phyloP scores from a whole-genome alignment of 2,329 filamentous ascomycete species.

The Penicillium sumatraense region DNA sequence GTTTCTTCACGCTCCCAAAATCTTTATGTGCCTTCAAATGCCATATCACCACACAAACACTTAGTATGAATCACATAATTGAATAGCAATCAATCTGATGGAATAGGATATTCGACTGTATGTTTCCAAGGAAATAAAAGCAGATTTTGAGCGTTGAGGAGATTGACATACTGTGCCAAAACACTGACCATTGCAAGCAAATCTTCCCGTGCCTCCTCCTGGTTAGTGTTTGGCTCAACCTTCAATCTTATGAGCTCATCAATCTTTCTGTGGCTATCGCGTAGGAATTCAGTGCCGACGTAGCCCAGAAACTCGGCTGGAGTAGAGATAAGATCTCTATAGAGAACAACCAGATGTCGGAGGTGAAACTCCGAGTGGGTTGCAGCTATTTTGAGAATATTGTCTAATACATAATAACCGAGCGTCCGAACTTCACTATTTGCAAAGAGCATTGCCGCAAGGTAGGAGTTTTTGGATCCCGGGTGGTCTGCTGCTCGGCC shows the following conservation, averaged over 20 bases:
- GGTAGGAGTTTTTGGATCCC: conserved; percentile 16
- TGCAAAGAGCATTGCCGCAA: conserved; percentile 16
- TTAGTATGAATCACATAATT: neutral
- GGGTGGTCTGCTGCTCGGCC: conserved; percentile 3
- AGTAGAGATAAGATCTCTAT: conserved; percentile 6
- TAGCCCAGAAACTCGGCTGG: conserved; percentile 18
- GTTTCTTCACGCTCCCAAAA: neutral
- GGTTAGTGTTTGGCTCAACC: conserved; percentile 8
- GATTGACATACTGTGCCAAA: conserved; percentile 17
- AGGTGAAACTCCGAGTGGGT: conserved; percentile 14
- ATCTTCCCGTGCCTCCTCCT: conserved; percentile 12
- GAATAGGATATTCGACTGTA: conserved; percentile 10
- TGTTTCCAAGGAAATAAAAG: conserved; percentile 19
- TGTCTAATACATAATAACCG: conserved; percentile 16
- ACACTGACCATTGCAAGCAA: conserved; percentile 19
- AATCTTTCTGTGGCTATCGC: conserved; percentile 2
- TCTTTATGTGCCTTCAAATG: neutral
- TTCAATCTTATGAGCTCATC: conserved; percentile 3
- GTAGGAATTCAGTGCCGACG: conserved; percentile 8
- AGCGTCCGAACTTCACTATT: conserved; percentile 15
- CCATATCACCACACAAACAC: neutral
- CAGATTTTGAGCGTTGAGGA: conserved; percentile 20
- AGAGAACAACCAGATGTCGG: conserved; percentile 15
- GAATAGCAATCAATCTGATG: neutral
- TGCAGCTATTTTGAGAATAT: conserved; percentile 13